A percentile compares a stretch with the other conserved stretches of the same genome.
Evolutionary conservation across 2,329 filamentous ascomycete species (phyloP).

Genomic region (Ophiocordyceps polyrhachis-furcata): DNA sequence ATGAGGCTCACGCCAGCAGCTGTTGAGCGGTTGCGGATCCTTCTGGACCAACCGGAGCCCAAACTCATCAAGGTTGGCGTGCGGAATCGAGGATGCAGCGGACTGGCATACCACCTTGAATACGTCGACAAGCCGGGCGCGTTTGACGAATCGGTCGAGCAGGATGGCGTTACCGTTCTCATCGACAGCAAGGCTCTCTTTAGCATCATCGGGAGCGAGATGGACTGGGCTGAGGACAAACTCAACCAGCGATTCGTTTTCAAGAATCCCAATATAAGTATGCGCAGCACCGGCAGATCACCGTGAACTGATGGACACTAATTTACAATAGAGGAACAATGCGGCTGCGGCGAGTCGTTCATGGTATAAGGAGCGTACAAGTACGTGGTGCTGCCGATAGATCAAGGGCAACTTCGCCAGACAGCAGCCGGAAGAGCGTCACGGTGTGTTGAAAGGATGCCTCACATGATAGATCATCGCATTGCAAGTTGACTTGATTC

Average conservation of each 20-base stretch:
- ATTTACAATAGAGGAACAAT: constrained; percentile 61
- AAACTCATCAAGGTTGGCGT: constrained; percentile 92
- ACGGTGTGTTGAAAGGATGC: no score
- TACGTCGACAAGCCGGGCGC: constrained; percentile 79
- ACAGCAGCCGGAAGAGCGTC: no score
- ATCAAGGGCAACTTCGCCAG: background rate
- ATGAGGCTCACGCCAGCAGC: constrained; percentile 72
- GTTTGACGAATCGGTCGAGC: constrained; percentile 85
- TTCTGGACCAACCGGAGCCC: constrained; percentile 72
- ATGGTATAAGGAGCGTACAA: constrained; percentile 43
- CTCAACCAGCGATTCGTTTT: constrained; percentile 85
- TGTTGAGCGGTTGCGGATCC: constrained; percentile 54
- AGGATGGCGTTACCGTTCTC: constrained; percentile 87
- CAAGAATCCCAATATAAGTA: constrained; percentile 95
- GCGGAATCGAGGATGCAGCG: constrained; percentile 84
- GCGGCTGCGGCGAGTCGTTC: constrained; percentile 91
- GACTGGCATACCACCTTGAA: constrained; percentile 81
- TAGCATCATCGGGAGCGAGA: constrained; percentile 95
- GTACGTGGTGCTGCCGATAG: background rate
- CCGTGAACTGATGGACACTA: background rate
- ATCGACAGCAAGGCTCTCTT: constrained; percentile 96
- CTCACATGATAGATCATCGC: background rate
- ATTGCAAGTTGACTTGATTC: background rate
- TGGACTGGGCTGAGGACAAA: constrained; percentile 98
- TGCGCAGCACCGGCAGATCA: constrained; percentile 17